Evolutionary conservation across 2,329 filamentous ascomycete genomes (phyloP).

Genomic region (Hansfordia pulvinata): DNA sequence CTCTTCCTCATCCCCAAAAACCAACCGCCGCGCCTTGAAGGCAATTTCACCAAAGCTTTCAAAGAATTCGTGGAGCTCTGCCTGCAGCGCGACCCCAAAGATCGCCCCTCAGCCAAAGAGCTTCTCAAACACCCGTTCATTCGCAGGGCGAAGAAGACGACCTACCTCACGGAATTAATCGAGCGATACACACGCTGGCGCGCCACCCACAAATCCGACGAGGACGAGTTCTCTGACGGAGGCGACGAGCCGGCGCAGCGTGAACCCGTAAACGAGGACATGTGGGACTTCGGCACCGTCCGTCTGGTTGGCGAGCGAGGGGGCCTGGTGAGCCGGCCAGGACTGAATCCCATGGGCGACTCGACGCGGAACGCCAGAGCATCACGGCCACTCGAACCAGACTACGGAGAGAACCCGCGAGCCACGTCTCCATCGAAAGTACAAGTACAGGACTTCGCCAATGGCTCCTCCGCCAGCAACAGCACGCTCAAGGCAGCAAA

Average conservation of each 20-base stretch:
- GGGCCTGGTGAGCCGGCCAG: slow-evolving; percentile 37
- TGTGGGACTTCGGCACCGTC: slow-evolving; percentile 98
- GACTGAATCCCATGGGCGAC: slow-evolving; percentile 62
- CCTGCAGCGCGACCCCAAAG: slow-evolving; percentile 75
- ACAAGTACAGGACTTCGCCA: slow-evolving; percentile 26
- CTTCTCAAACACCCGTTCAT: slow-evolving; percentile 85
- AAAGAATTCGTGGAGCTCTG: slow-evolving; percentile 79
- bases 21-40: slow-evolving; percentile 66
- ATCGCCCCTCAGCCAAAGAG: slow-evolving; percentile 76
- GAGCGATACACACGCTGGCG: slow-evolving; percentile 83
- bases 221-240: slow-evolving; percentile 51
- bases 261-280: slow-evolving; percentile 56
- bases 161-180: slow-evolving; percentile 92
- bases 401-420: slow-evolving; percentile 37
- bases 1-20: slow-evolving; percentile 95
- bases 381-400: slow-evolving; percentile 35
- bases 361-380: slow-evolving; percentile 66
- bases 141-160: slow-evolving; percentile 82
- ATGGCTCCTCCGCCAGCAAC: slow-evolving; percentile 25
- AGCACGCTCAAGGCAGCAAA: slow-evolving; percentile 40
- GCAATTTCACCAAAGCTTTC: slow-evolving; percentile 69
- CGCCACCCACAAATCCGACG: slow-evolving; percentile 60
- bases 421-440: slow-evolving; percentile 38
- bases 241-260: slow-evolving; percentile 43
- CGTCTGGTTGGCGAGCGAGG: slow-evolving; percentile 60